Conservation (phyloP, 345 rosid species). For the Syzygium aromaticum region DNA sequence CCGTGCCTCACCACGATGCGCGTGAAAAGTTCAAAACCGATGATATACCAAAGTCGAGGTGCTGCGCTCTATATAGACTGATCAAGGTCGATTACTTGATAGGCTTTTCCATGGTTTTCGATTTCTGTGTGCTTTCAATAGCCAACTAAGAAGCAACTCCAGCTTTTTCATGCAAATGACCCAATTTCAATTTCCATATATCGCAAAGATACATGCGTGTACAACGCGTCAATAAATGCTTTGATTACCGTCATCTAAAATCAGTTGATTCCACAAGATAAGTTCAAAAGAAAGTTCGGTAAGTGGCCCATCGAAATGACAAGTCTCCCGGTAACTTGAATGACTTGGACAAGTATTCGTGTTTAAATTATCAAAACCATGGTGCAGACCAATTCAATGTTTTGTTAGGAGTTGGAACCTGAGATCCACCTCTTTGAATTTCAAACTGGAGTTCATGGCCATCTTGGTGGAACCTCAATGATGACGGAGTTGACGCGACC, state of each 20-base stretch:
- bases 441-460: neutral
- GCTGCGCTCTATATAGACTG: neutral
- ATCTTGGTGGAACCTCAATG: neutral
- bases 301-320: neutral
- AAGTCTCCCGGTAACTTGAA: neutral
- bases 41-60: neutral
- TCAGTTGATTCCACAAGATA: neutral
- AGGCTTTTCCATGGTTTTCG: neutral
- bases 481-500: neutral
- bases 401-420: neutral
- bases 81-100: neutral
- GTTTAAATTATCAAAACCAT: neutral
- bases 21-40: neutral
- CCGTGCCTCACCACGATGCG: neutral
- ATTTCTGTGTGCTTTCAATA: neutral
- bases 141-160: neutral
- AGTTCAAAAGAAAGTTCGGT: fast-evolving
- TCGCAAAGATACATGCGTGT: neutral
- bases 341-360: fast-evolving
- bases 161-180: neutral
- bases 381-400: neutral
- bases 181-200: neutral
- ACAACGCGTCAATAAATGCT: fast-evolving
- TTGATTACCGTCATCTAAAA: neutral
- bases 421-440: neutral